Base-by-base conservation (phyloP, 495 filamentous ascomycete genomes). In the Talaromyces adpressus region DNA sequence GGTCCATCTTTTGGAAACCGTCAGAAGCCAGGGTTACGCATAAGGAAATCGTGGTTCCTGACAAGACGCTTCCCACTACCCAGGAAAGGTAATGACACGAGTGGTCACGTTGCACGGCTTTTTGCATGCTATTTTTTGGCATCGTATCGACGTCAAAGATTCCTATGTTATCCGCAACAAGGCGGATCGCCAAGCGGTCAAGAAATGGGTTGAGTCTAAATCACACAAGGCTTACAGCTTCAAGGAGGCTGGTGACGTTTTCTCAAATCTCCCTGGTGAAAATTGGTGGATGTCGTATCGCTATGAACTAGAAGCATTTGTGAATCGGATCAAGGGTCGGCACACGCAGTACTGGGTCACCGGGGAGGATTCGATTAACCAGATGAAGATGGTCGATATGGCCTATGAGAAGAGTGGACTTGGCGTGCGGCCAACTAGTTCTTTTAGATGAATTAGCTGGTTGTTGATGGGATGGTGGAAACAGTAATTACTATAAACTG, bases 221-320 rank as follows among this genome's bases (percentile, higher is more conserved):
- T 67, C 66, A 11, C 66, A 73, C 25, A 82, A 82, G 67, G 73
- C 71, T 7, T 83, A 83, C 59, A 72, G 67, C 4, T 76, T 71
- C 63, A 65, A 64, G 29, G 81, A 81, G 9, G 68, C 47, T 59
- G 67, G 34, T 53, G 69, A 67, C 3, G 71, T 45, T 60, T 71
- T 63, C 57, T 63, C n/a, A 70, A 72, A 14, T 68, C 57, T 71
- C 36, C 58, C 62, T 2, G 77, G 77, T 9, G 76, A 82, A 64
- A 58, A 66, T 9, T 75, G 73, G 65, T 87, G 84, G 84, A 67
- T 72, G 4, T 77, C 77, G 3, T 85, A 84, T 63, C 73, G 77
- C 8, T 72, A 81, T 63, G 77, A 83, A 71, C 71, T 88, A 7
- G 79, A 87, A 64, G 72, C 81, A 61, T 88, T 88, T 65, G 80